A percentile compares a stretch with the other conserved stretches of the same genome.
Conservation (phyloP, 208 protist genomes). For the Crithidia brevicula region DNA sequence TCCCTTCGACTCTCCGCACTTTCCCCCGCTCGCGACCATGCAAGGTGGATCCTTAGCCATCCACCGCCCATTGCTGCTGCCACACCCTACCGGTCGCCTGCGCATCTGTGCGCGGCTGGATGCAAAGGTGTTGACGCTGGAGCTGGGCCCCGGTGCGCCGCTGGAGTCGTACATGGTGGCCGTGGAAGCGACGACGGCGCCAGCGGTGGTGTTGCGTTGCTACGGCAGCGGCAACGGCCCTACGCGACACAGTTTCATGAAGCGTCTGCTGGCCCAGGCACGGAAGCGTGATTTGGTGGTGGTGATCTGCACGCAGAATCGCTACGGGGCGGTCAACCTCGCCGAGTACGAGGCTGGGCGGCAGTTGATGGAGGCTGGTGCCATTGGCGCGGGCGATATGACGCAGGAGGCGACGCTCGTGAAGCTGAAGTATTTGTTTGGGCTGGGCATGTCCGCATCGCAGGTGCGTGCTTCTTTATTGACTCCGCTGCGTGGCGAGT, state of each 20-base stretch:
- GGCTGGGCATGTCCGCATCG: conserved; percentile 42
- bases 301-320: conserved; percentile 91
- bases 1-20: conserved; percentile 94
- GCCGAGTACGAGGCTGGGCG: conserved; percentile 81
- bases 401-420: conserved; percentile 90
- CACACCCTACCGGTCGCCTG: conserved; percentile 53
- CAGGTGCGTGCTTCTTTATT: conserved; percentile 47
- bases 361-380: conserved; percentile 63
- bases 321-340: conserved; percentile 66
- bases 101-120: conserved; percentile 57
- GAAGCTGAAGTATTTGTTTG: conserved; percentile 92
- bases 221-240: conserved; percentile 96
- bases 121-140: conserved; percentile 53
- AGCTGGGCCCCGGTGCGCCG: conserved; percentile 83
- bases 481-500: conserved; percentile 29
- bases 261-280: conserved; percentile 63
- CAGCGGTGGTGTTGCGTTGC: conserved; percentile 89
- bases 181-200: conserved; percentile 42
- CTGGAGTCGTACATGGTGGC: conserved; percentile 28
- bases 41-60: conserved; percentile 51
- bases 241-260: conserved; percentile 61
- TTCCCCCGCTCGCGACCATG: conserved; percentile 85
- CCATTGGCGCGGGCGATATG: conserved; percentile 89
- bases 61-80: conserved; percentile 46
- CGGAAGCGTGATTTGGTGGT: conserved; percentile 85